Base-by-base conservation (phyloP, 805 yeast species). In the Yamadazyma paraphyllophila region DNA sequence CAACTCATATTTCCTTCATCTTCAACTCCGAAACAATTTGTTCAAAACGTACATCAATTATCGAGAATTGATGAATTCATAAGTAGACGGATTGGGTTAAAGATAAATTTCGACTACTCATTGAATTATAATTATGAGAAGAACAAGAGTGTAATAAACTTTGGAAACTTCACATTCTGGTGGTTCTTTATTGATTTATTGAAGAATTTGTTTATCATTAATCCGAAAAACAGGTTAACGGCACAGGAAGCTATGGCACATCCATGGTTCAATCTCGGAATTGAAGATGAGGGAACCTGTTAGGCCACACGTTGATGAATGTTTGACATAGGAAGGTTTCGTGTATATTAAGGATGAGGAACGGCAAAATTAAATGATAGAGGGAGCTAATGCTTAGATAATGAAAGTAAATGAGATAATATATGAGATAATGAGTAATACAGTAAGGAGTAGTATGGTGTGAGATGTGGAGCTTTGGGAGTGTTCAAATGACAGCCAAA, bases 121-220 rank as follows among this genome's bases (percentile, higher is more conserved):
- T 56, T 71, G 36, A 67, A 69, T 43, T 60, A 57, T 32, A 72
- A 71, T 51, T 71, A 60, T 48, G 67, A 65, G 25, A 62, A 60
- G 47, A 68, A 71, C 47, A 64, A 61, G 50, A 62, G 66, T 46
- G 65, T 55, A 72, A 82, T 66, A 62, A 72, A 62, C 48, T 72
- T 72, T 56, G 85, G 85, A 36, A 80, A 82, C 45, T 85, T 85
- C 60, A 74, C 80, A 37, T 89, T 89, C 63, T 91, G 97, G 97
- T 85, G 79, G 71, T 78, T 77, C 65, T 90, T 90, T 62, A 67
- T 72, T 38, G 76, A 72, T 47, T 57, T 72, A 41, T 55, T 71
- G 24, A 57, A 59, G 27, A 67, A 69, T 47, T 55, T 72, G 44
- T 67, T 72, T 45, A 63, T 69, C 29, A 63, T 72, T 5, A 61